phyloP scores from a whole-genome alignment of 164 flowering plant genomes.

The Annona squamosa region DNA sequence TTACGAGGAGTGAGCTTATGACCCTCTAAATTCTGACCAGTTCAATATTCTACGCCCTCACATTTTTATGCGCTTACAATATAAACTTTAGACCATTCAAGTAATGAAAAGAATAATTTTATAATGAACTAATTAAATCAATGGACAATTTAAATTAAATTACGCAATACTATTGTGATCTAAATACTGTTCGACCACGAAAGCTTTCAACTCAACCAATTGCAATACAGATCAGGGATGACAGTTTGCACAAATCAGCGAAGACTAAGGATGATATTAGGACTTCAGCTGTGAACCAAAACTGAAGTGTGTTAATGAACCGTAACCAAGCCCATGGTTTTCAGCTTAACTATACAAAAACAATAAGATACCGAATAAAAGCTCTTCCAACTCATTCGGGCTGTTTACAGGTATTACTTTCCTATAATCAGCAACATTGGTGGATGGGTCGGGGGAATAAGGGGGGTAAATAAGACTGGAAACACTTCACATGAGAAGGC shows the following conservation, averaged over 20 bases:
- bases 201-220: neutral
- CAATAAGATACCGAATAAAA: neutral
- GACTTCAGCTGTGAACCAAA: too few relatives aligned
- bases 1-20: too few relatives aligned
- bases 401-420: neutral
- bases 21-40: too few relatives aligned
- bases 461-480: constrained; percentile 2
- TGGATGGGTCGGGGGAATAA: too few relatives aligned
- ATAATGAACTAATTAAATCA: too few relatives aligned
- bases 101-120: too few relatives aligned
- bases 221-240: neutral
- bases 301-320: neutral
- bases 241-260: neutral
- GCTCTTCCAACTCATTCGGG: neutral
- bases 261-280: neutral
- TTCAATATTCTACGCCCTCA: too few relatives aligned
- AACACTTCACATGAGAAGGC: constrained; percentile 43
- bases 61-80: too few relatives aligned
- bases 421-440: neutral
- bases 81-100: too few relatives aligned
- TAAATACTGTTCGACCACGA: too few relatives aligned
- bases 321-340: neutral
- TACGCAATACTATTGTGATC: too few relatives aligned
- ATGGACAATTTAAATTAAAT: too few relatives aligned
- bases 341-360: neutral